These are phyloP conservation scores for Vaccinium corymbosum DNA, from an alignment of 148 eudicot species.

Conservation along the genomic window DNA sequence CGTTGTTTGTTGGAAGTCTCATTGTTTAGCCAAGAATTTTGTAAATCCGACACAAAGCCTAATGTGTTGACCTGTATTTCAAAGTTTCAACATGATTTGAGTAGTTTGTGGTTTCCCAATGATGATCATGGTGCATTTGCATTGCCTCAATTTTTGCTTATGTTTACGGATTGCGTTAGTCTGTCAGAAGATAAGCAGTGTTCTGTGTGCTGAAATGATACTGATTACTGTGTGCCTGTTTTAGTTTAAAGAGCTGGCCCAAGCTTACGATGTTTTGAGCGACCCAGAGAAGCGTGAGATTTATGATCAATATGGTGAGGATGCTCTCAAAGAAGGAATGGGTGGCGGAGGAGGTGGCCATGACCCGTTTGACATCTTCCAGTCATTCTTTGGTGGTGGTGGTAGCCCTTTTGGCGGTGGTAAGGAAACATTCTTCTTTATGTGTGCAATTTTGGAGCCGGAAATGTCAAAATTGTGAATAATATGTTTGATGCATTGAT, in stretches of 20 bases:
- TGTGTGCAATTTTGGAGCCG: background rate
- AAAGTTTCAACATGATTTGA: background rate
- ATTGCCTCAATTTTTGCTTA: no score
- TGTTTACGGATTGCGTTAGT: background rate
- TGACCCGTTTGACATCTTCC: constrained; percentile 57
- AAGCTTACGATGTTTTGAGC: constrained; percentile 54
- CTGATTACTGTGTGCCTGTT: background rate
- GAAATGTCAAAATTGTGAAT: background rate
- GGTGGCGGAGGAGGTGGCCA: constrained; percentile 50
- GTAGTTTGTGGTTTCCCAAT: background rate
- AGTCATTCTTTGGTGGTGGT: constrained; percentile 48
- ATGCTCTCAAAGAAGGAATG: constrained; percentile 59
- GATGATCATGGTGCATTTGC: background rate
- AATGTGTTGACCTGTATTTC: background rate
- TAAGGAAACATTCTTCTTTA: background rate
- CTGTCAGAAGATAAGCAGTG: background rate
- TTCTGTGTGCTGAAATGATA: background rate
- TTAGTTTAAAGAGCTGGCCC: constrained; percentile 53
- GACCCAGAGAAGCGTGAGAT: constrained; percentile 58
- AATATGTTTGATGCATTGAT: background rate
- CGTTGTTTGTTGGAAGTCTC: background rate
- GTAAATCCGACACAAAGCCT: background rate
- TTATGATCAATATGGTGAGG: constrained; percentile 59
- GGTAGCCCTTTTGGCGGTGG: constrained; percentile 46
- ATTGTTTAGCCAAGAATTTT: background rate